Evolutionary conservation across 2,329 filamentous ascomycete genomes (phyloP).

Genomic region (Drechmeria coniospora): DNA sequence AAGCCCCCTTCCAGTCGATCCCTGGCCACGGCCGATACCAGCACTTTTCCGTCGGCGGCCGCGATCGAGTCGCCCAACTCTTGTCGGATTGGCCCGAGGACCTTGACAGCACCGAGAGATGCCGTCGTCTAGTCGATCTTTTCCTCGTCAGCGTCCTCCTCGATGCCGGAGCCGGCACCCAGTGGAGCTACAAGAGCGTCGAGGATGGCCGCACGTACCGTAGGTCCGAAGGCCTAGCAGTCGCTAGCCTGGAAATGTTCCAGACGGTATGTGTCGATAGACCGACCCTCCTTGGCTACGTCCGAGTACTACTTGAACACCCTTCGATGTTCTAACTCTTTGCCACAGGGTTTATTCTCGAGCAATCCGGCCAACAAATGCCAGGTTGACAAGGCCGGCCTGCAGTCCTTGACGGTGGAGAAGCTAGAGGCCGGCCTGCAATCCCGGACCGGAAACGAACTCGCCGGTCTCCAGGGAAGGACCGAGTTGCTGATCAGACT

Average conservation of each 20-base stretch:
- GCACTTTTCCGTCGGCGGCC: slow-evolving; percentile 68
- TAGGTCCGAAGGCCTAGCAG: slow-evolving; percentile 77
- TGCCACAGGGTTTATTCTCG: slow-evolving; percentile 66
- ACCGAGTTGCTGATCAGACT: slow-evolving; percentile 65
- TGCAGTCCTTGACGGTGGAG: slow-evolving; percentile 59
- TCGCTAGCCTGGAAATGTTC: slow-evolving; percentile 75
- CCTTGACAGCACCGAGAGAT: slow-evolving; percentile 58
- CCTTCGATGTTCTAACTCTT: too few species aligned
- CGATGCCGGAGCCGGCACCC: slow-evolving; percentile 76
- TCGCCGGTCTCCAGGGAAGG: slow-evolving; percentile 75
- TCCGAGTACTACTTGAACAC: too few species aligned
- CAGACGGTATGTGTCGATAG: too few species aligned
- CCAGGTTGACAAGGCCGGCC: slow-evolving; percentile 74
- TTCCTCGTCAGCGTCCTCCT: slow-evolving; percentile 69
- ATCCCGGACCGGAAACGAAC: slow-evolving; percentile 61
- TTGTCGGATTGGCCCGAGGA: slow-evolving; percentile 52
- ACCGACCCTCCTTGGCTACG: too few species aligned
- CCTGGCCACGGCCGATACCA: slow-evolving; percentile 79
- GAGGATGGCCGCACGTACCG: slow-evolving; percentile 72
- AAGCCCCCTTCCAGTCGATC: slow-evolving; percentile 44
- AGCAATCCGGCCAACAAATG: slow-evolving; percentile 66
- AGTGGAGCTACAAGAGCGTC: slow-evolving; percentile 85
- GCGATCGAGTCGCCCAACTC: slow-evolving; percentile 56
- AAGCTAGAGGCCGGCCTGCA: slow-evolving; percentile 71
- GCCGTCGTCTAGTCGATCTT: slow-evolving; percentile 60